Evolutionary conservation across 257 asterid species (phyloP).

Genomic region (Asclepias syriaca): DNA sequence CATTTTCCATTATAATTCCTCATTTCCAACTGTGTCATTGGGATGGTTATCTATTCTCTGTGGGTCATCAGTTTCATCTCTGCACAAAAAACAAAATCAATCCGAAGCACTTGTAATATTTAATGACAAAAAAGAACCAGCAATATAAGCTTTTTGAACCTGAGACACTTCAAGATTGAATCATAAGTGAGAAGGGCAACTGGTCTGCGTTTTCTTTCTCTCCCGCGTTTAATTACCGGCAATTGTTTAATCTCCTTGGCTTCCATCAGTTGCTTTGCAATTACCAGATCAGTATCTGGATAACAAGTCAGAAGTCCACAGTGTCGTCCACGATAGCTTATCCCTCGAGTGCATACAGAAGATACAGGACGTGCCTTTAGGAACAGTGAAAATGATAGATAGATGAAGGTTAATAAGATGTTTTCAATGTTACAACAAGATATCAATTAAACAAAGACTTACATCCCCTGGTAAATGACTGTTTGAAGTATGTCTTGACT

Average conservation of each 20-base stretch:
- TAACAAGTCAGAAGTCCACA: conserved; percentile 77
- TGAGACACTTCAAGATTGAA: conserved; percentile 64
- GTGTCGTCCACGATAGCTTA: conserved; percentile 60
- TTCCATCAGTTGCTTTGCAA: conserved; percentile 95
- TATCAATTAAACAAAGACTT: conserved; percentile 22
- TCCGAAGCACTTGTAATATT: neutral
- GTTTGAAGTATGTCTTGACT: conserved; percentile 40
- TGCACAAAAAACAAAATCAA: conserved; percentile 6
- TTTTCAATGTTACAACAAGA: conserved; percentile 8
- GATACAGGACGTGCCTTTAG: conserved; percentile 43
- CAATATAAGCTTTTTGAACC: conserved; percentile 36
- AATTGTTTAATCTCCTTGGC: conserved; percentile 90
- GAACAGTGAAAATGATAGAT: neutral
- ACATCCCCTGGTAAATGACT: conserved; percentile 48
- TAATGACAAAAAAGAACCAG: neutral
- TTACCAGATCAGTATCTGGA: conserved; percentile 79
- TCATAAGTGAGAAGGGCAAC: conserved; percentile 72
- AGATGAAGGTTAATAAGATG: neutral
- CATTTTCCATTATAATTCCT: conserved; percentile 9
- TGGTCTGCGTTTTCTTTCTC: conserved; percentile 54
- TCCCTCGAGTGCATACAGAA: conserved; percentile 77
- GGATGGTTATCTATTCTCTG: conserved; percentile 23
- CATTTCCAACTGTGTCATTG: conserved; percentile 13
- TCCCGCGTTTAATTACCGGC: conserved; percentile 77
- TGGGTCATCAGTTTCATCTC: conserved; percentile 26